Percentiles rank a stretch among this genome's conserved stretches.
These are phyloP conservation scores for Ashbya aceris DNA, from an alignment of 1,139 yeast species.

Conservation along the genomic window DNA sequence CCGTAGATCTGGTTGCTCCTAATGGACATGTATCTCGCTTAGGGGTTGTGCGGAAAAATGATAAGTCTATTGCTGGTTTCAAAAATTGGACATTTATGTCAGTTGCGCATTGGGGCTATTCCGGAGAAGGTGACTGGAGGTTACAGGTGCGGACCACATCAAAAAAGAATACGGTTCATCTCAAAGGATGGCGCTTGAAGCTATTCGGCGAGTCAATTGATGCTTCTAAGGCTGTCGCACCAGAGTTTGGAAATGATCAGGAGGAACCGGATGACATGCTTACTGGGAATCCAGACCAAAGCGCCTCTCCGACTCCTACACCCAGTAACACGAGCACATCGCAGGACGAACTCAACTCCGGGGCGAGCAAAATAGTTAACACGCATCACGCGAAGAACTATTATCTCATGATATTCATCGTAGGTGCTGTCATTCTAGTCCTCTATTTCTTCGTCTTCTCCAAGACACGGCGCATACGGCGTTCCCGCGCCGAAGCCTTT, in stretches of 20 bases:
- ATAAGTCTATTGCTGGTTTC: slow-evolving; percentile 52
- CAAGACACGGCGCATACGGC: slow-evolving; percentile 44
- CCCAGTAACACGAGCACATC: slow-evolving; percentile 8
- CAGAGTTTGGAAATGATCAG: slow-evolving; percentile 36
- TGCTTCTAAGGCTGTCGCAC: slow-evolving; percentile 46
- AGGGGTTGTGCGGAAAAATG: slow-evolving; percentile 62
- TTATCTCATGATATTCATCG: slow-evolving; percentile 47
- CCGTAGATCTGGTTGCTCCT: slow-evolving; percentile 64
- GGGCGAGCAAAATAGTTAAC: slow-evolving; percentile 15
- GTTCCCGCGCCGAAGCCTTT: slow-evolving; percentile 60
- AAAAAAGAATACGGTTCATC: slow-evolving; percentile 36
- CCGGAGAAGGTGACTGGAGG: slow-evolving; percentile 76
- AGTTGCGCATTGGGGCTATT: slow-evolving; percentile 98
- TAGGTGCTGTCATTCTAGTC: slow-evolving; percentile 50
- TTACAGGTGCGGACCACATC: slow-evolving; percentile 48
- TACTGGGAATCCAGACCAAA: slow-evolving; percentile 3
- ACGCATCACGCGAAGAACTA: slow-evolving; percentile 32
- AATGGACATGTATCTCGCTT: slow-evolving; percentile 62
- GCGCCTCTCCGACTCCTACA: not conserved
- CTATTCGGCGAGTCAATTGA: slow-evolving; percentile 76
- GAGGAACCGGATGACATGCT: slow-evolving; percentile 29
- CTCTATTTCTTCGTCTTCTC: slow-evolving; percentile 41
- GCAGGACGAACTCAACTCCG: slow-evolving; percentile 15
- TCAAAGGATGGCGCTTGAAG: slow-evolving; percentile 66
- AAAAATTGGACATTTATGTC: slow-evolving; percentile 87